Percentiles rank a stretch among this genome's conserved stretches.
These are phyloP conservation scores for Fennellomyces sp. DNA, from an alignment of 371 early-diverging fungal genomes.

Conservation along the genomic window DNA sequence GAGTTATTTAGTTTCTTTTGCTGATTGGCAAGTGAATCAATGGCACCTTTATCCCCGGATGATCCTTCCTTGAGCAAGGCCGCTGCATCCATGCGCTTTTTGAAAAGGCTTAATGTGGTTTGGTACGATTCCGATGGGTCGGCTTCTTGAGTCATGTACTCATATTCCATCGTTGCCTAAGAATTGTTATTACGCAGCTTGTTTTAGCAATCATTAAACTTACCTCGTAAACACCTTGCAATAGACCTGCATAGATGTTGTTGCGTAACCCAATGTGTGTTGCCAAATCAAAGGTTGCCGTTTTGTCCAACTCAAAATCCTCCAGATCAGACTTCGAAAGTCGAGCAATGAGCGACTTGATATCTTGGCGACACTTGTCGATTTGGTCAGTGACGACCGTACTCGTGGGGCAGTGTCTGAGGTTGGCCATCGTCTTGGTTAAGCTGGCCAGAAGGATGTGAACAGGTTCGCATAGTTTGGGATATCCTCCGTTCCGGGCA, in stretches of 20 bases:
- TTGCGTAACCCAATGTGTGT: constrained; percentile 54
- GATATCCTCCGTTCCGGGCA: constrained; percentile 35
- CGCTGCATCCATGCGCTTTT: constrained; percentile 29
- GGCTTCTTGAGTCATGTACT: constrained; percentile 21
- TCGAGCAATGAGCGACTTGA: constrained; percentile 28
- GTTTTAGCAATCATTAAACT: background rate
- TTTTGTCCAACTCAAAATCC: constrained; percentile 60
- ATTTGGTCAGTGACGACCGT: constrained; percentile 12
- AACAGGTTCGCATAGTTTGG: constrained; percentile 39
- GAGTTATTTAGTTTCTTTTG: background rate
- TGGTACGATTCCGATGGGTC: constrained; percentile 29
- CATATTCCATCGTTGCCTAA: constrained; percentile 48
- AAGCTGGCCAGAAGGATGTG: constrained; percentile 38
- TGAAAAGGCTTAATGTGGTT: constrained; percentile 35
- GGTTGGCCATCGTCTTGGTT: constrained; percentile 22
- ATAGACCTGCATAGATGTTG: constrained; percentile 42
- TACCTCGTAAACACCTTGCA: constrained; percentile 59
- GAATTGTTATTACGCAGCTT: no score
- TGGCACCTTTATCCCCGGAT: constrained; percentile 33
- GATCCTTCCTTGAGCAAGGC: constrained; percentile 32
- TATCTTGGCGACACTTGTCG: constrained; percentile 7
- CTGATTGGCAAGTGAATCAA: background rate
- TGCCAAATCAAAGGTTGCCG: constrained; percentile 54
- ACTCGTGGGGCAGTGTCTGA: constrained; percentile 1
- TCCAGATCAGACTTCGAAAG: constrained; percentile 44